These are phyloP conservation scores for Penicillium lagena DNA, from an alignment of 495 filamentous ascomycete genomes.

Conservation along the genomic window DNA sequence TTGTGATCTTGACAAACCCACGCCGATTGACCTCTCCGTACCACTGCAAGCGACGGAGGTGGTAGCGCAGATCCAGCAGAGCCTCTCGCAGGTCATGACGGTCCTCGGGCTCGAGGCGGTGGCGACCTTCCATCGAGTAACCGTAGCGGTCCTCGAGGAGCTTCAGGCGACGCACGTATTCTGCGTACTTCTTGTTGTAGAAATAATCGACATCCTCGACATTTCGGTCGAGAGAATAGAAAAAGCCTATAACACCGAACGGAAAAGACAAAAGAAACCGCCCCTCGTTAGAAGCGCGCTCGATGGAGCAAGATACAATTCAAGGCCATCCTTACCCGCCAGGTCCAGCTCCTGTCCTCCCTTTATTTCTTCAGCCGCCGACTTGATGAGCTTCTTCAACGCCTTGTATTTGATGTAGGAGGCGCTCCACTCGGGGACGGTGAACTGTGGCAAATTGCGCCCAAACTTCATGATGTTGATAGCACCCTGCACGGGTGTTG, in stretches of 20 bases:
- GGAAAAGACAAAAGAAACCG: slow-evolving; percentile 4
- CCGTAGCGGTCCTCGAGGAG: slow-evolving; percentile 83
- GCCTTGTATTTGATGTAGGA: slow-evolving; percentile 95
- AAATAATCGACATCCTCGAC: slow-evolving; percentile 92
- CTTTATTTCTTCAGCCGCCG: slow-evolving; percentile 54
- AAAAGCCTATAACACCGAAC: slow-evolving; percentile 61
- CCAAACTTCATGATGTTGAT: slow-evolving; percentile 69
- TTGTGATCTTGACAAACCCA: slow-evolving; percentile 96
- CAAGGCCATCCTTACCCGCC: slow-evolving; percentile 47
- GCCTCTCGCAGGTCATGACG: slow-evolving; percentile 83
- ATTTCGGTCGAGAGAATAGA: slow-evolving; percentile 90
- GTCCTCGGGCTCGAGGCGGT: slow-evolving; percentile 64
- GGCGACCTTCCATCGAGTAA: slow-evolving; percentile 39
- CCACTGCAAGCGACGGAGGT: slow-evolving; percentile 89
- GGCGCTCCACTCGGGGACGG: slow-evolving; percentile 92
- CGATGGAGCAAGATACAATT: not conserved
- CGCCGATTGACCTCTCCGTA: slow-evolving; percentile 94
- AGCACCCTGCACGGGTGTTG: no score
- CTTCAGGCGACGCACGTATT: slow-evolving; percentile 74
- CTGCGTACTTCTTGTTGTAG: slow-evolving; percentile 89
- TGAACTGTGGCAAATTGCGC: slow-evolving; percentile 78
- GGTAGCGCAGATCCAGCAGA: slow-evolving; percentile 77
- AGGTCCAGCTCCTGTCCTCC: slow-evolving; percentile 71
- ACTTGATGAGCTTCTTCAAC: slow-evolving; percentile 90
- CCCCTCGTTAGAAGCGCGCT: slow-evolving; percentile 9